Percentiles rank a stretch among this genome's conserved stretches.
Evolutionary conservation across 345 rosid species (phyloP).

Genomic region (Clarkia xantiana): DNA sequence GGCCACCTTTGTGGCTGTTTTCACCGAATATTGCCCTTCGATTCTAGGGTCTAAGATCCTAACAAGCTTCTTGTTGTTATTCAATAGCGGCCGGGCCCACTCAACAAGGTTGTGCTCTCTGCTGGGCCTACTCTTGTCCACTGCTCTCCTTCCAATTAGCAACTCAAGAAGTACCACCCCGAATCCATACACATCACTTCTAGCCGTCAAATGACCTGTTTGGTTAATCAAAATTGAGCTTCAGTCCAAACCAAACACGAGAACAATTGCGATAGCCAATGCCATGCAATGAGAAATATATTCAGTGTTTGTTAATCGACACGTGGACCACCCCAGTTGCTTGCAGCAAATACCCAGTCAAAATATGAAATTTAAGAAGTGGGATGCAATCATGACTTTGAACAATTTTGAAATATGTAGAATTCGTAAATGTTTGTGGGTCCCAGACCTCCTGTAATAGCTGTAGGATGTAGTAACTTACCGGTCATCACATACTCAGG

Average conservation of each 20-base stretch:
- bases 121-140: slow-evolving; percentile 87
- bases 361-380: too few relatives aligned
- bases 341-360: too few relatives aligned
- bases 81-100: slow-evolving; percentile 88
- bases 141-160: slow-evolving; percentile 87
- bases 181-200: slow-evolving; percentile 92
- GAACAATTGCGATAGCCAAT: too few relatives aligned
- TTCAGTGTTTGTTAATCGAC: background rate
- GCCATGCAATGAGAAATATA: background rate
- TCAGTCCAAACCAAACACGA: too few relatives aligned
- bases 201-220: slow-evolving; percentile 84
- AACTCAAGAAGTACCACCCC: slow-evolving; percentile 93
- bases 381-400: too few relatives aligned
- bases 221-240: background rate
- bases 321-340: too few relatives aligned
- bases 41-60: slow-evolving; percentile 83
- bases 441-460: too few relatives aligned
- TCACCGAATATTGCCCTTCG: slow-evolving; percentile 68
- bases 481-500: slow-evolving; percentile 97
- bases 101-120: slow-evolving; percentile 89
- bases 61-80: slow-evolving; percentile 69
- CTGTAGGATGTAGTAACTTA: too few relatives aligned
- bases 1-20: slow-evolving; percentile 59
- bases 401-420: too few relatives aligned
- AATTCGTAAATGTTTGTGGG: background rate